These are phyloP conservation scores for Pelargonium cotyledonis DNA, from an alignment of 441 rosid species.

Conservation along the genomic window DNA sequence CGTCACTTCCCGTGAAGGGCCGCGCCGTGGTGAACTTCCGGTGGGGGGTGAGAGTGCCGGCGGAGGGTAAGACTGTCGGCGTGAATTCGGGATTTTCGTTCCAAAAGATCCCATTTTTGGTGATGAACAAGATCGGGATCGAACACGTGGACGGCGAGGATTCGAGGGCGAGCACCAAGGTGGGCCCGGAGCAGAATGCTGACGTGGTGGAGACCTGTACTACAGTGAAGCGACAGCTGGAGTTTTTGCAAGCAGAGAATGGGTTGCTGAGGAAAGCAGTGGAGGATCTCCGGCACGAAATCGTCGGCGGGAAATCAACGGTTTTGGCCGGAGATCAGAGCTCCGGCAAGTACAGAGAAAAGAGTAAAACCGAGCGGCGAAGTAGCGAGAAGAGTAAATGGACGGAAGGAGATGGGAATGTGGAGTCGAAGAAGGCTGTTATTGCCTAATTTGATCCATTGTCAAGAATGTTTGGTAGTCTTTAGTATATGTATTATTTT, in stretches of 20 bases:
- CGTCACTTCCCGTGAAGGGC: conserved; percentile 53
- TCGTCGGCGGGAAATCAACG: conserved; percentile 24
- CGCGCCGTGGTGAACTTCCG: conserved; percentile 58
- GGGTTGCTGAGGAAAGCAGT: conserved; percentile 49
- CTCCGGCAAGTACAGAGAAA: conserved; percentile 34
- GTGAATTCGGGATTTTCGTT: conserved; percentile 42
- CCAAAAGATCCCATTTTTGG: conserved; percentile 58
- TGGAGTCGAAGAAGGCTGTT: conserved; percentile 40
- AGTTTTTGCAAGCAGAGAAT: conserved; percentile 58
- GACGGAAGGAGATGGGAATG: conserved; percentile 39
- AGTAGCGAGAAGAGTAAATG: conserved; percentile 25
- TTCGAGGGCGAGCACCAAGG: conserved; percentile 22
- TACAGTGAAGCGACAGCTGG: conserved; percentile 48
- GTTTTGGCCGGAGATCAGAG: not conserved
- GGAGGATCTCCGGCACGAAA: conserved; percentile 60
- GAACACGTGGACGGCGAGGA: conserved; percentile 51
- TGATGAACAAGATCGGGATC: conserved; percentile 77
- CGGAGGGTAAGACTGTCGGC: conserved; percentile 34
- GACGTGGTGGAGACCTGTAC: conserved; percentile 48
- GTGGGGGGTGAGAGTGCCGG: conserved; percentile 85
- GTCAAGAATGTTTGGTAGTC: too few species aligned
- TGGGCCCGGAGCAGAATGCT: conserved; percentile 16
- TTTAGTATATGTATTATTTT: too few species aligned
- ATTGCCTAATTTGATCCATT: too few species aligned
- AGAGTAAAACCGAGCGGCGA: conserved; percentile 26